A percentile compares a stretch with the other conserved stretches of the same genome.
phyloP scores from a whole-genome alignment of 306 rosid species.

The Rosa persica region DNA sequence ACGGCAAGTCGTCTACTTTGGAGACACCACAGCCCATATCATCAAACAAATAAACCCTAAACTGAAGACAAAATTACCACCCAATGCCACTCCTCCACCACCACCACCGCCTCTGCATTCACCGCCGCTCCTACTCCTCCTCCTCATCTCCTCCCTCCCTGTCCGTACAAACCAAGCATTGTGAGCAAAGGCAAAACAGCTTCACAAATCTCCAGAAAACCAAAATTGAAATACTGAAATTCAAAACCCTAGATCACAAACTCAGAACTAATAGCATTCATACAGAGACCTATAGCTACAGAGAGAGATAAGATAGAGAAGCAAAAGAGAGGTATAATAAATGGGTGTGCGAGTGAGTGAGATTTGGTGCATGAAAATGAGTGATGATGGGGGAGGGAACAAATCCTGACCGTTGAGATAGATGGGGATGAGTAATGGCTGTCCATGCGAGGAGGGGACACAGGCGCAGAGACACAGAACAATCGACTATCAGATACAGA shows the following conservation, averaged over 20 bases:
- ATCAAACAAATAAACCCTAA: slow-evolving; percentile 27
- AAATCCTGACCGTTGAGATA: slow-evolving; percentile 56
- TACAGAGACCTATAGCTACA: too few relatives aligned
- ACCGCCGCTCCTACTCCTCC: neutral
- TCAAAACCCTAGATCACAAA: slow-evolving; percentile 20
- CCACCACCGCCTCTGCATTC: slow-evolving; percentile 11
- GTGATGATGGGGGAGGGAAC: slow-evolving; percentile 13
- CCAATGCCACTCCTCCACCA: slow-evolving; percentile 8
- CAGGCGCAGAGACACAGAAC: slow-evolving; percentile 34
- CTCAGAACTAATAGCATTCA: neutral
- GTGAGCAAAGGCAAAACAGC: slow-evolving; percentile 28
- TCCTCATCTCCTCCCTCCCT: slow-evolving; percentile 41
- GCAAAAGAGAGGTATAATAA: neutral
- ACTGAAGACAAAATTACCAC: slow-evolving; percentile 13
- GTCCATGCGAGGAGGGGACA: slow-evolving; percentile 44
- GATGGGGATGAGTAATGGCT: slow-evolving; percentile 37
- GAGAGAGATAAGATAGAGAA: neutral
- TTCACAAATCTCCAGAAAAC: slow-evolving; percentile 2
- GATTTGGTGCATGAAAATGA: slow-evolving; percentile 38
- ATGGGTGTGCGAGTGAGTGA: slow-evolving; percentile 3
- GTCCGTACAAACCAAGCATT: slow-evolving; percentile 49
- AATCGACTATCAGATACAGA: neutral
- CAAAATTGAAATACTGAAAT: neutral
- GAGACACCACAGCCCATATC: slow-evolving; percentile 93
- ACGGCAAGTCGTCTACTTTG: slow-evolving; percentile 77